Conservation (phyloP, 2,329 filamentous ascomycete genomes). For the Cytospora leucostoma region DNA sequence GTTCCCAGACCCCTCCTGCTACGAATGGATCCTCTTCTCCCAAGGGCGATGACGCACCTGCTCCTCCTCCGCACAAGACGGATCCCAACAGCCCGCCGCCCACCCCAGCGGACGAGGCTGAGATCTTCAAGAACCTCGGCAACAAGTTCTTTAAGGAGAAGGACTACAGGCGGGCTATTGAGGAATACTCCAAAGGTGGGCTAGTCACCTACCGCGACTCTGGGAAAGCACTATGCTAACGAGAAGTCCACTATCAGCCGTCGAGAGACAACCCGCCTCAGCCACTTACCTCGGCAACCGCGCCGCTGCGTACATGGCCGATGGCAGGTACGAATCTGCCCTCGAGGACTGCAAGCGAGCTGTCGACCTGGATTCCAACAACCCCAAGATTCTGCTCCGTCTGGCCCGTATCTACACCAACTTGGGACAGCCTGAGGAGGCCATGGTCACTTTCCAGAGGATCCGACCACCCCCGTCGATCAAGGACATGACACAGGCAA, state of each 20-base stretch:
- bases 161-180: slow-evolving; percentile 83
- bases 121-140: slow-evolving; percentile 86
- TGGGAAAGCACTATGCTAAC: slow-evolving; percentile 9
- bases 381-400: slow-evolving; percentile 84
- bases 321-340: slow-evolving; percentile 74
- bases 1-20: slow-evolving; percentile 55
- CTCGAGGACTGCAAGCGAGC: slow-evolving; percentile 85
- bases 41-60: slow-evolving; percentile 55
- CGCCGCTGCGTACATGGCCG: slow-evolving; percentile 90
- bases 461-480: slow-evolving; percentile 79
- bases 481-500: slow-evolving; percentile 82
- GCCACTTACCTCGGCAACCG: slow-evolving; percentile 93
- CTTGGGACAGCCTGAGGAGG: slow-evolving; percentile 83
- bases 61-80: slow-evolving; percentile 72
- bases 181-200: slow-evolving; percentile 90
- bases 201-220: slow-evolving; percentile 23
- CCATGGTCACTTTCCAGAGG: slow-evolving; percentile 76
- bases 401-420: slow-evolving; percentile 88
- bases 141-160: slow-evolving; percentile 98
- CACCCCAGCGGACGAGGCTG: slow-evolving; percentile 71
- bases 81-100: slow-evolving; percentile 60
- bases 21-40: slow-evolving; percentile 48
- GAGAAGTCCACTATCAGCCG: slow-evolving; percentile 57
- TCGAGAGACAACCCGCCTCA: slow-evolving; percentile 82
- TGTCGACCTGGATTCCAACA: slow-evolving; percentile 79